Evolutionary conservation across 257 asterid genomes (phyloP).

Genomic region (Petunia secreta): DNA sequence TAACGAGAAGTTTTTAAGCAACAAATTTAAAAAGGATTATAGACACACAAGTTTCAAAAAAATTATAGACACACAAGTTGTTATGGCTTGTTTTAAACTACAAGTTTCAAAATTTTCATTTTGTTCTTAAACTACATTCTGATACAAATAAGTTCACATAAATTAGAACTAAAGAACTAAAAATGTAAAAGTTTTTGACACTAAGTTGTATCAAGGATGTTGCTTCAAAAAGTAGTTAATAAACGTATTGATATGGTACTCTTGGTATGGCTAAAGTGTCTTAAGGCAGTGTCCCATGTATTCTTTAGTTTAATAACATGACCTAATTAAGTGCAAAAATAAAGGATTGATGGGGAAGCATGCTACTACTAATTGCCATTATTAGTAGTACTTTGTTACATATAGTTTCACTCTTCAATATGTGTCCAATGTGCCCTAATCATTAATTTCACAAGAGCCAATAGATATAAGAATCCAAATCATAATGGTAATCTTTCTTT

Average conservation of each 20-base stretch:
- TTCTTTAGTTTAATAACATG: neutral
- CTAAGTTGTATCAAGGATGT: no score
- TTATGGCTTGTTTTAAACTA: no score
- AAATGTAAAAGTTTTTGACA: no score
- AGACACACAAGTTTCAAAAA: no score
- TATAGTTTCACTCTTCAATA: neutral
- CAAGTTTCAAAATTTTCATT: no score
- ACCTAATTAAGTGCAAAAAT: neutral
- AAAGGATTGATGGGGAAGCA: neutral
- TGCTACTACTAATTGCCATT: slow-evolving; percentile 18
- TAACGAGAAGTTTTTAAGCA: no score
- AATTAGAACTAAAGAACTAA: no score
- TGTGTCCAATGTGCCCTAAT: neutral
- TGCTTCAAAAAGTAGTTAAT: neutral
- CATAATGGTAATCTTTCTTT: neutral
- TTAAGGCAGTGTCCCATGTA: neutral
- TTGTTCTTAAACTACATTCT: no score
- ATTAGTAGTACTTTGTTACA: neutral
- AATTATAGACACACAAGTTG: no score
- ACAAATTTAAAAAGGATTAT: no score
- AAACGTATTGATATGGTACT: neutral
- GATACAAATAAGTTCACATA: no score
- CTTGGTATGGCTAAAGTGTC: neutral
- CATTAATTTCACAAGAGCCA: neutral
- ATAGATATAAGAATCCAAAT: neutral